Percentiles rank a stretch among this genome's conserved stretches.
phyloP scores from a whole-genome alignment of 768 basidiomycete species.

The Podaxis carcinomalis region DNA sequence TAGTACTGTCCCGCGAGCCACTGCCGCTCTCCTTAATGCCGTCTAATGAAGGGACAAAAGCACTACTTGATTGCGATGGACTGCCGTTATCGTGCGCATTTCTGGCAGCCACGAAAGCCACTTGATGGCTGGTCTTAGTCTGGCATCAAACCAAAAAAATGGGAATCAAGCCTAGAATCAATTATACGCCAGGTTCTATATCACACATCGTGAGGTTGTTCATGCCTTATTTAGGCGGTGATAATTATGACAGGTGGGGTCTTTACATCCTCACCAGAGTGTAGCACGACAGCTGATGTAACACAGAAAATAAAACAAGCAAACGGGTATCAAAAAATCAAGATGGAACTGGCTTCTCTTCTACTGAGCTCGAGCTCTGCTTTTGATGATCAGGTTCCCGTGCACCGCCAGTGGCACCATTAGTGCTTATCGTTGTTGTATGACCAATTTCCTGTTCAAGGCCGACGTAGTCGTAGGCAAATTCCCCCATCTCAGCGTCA shows the following conservation, averaged over 20 bases:
- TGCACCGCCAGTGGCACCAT: conserved; percentile 17
- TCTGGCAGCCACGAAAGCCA: no score
- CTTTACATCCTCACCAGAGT: background rate
- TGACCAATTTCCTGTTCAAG: conserved; percentile 57
- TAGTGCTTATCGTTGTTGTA: conserved; percentile 17
- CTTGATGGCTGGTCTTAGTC: no score
- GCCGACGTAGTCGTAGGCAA: conserved; percentile 83
- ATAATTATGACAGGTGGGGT: background rate
- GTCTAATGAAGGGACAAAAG: no score
- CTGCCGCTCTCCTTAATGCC: no score
- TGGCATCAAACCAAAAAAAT: no score
- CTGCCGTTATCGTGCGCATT: no score
- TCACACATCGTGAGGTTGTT: background rate
- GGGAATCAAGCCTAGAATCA: background rate
- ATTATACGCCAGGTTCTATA: background rate
- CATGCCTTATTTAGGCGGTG: background rate
- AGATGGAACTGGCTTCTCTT: conserved; percentile 5
- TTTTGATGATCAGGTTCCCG: conserved; percentile 25
- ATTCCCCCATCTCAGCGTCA: conserved; percentile 88
- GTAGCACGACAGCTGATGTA: background rate
- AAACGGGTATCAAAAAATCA: background rate
- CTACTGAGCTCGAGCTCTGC: background rate
- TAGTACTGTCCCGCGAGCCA: no score
- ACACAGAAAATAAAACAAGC: background rate
- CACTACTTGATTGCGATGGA: no score